Base-by-base conservation (phyloP, 192 early-diverging fungal genomes). In the Podila horticola region DNA sequence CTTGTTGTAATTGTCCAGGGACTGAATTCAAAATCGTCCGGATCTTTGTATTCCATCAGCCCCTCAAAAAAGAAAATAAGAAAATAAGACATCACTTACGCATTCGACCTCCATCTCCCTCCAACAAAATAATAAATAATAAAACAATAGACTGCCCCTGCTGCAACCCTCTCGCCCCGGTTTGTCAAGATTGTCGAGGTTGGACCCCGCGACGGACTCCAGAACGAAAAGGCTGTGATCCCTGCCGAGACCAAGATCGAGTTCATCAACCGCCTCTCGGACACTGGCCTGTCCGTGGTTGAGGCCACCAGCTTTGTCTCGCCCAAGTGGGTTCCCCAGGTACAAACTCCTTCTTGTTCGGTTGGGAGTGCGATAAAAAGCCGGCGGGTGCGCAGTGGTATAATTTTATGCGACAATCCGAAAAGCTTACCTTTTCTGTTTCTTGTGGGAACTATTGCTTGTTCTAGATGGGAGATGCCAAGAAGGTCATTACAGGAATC, bases 221-320 rank as follows among this genome's bases (percentile, higher is more conserved):
- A 99, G 83, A 99, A 99, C 73, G 97, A 99, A 84, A 94, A 94
- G 79, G 86, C 87, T 7, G 64, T 95, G 24, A 87, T 99, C 49
- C 91, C 95, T 17, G 91, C 95, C 7, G 88, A 87, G 36, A 89
- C 88, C 64, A 99, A 99, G 70, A 89, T 97, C 45, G 85, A 90
- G n/a, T 87, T 99, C 64, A 96, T 99, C 82, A 91, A 96, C 74
- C 83, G 84, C 29, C 90, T 99, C 9, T 84, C 94, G 8, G 88
- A 92, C 48, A 87, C 94, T 10, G 96, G 96, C 9, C 86, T 99
- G 33, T 83, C 88, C 0, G 93, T 94, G 2, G 89, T 99, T 31
- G 97, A 99, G 84, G 89, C 95, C 13, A 96, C 96, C 1, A 93
- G 94, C 64, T 98, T 99, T 86, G 97, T 99, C 29, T 95, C 93